Evolutionary conservation across 2,329 filamentous ascomycete genomes (phyloP).

Genomic region (Botryotinia globosa): DNA sequence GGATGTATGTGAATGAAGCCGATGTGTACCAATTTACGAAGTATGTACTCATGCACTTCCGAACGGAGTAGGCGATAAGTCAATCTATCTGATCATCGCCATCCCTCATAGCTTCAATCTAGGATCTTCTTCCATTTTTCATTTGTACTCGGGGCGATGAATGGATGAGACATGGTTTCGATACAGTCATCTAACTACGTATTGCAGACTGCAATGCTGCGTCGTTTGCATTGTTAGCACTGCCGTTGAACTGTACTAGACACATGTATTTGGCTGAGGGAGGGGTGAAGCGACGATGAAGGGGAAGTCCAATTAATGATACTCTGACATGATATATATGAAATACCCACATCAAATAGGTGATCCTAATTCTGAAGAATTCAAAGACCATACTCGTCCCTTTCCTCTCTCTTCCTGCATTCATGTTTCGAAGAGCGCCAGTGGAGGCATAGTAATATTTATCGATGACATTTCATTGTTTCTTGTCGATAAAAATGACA

Average conservation of each 20-base stretch:
- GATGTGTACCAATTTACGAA: background rate
- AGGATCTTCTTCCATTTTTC: background rate
- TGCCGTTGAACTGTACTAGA: background rate
- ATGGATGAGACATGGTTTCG: background rate
- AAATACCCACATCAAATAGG: background rate
- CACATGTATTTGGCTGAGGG: slow-evolving; percentile 1
- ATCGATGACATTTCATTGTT: background rate
- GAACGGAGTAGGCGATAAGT: background rate
- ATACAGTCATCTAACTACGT: slow-evolving; percentile 1
- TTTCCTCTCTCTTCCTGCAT: background rate
- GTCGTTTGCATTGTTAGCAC: background rate
- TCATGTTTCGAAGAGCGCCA: slow-evolving; percentile 5
- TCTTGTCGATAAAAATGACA: background rate
- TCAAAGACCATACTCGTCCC: background rate
- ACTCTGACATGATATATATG: background rate
- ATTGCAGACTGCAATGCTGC: slow-evolving; percentile 12
- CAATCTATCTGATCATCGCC: slow-evolving; percentile 1
- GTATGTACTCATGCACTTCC: background rate
- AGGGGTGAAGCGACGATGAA: background rate
- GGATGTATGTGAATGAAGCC: background rate
- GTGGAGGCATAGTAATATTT: background rate
- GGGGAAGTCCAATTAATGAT: background rate
- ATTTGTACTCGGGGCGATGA: slow-evolving; percentile 2
- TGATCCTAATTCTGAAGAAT: background rate
- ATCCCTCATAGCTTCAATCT: background rate